These are phyloP conservation scores for Pythium chondricola DNA, from an alignment of 352 stramenopile species.

Conservation along the genomic window DNA sequence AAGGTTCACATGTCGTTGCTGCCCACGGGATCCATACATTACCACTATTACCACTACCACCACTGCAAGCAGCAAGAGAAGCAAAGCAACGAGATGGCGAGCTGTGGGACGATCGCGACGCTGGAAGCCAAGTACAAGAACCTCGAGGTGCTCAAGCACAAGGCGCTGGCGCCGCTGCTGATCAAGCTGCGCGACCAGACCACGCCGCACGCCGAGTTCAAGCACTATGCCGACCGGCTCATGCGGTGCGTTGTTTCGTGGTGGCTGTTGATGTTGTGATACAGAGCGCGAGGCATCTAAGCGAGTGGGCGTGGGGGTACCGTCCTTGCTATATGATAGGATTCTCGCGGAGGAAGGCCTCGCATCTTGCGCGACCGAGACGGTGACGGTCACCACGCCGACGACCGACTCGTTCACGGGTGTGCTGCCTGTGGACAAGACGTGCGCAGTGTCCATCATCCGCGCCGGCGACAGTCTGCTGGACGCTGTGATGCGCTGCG, in stretches of 20 bases:
- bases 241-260: conserved; percentile 39
- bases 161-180: conserved; percentile 51
- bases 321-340: conserved; percentile 23
- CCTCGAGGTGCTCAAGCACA: conserved; percentile 60
- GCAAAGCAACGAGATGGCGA: conserved; percentile 57
- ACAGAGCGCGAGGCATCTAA: too few species aligned
- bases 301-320: too few species aligned
- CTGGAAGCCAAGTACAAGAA: conserved; percentile 61
- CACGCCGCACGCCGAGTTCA: conserved; percentile 67
- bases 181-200: conserved; percentile 70
- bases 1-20: conserved; percentile 15
- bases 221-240: conserved; percentile 72
- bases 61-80: too few species aligned
- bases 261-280: neutral
- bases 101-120: conserved; percentile 27
- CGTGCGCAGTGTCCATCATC: conserved; percentile 94
- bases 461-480: conserved; percentile 88
- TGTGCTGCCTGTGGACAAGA: conserved; percentile 42
- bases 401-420: conserved; percentile 58
- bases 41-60: too few species aligned
- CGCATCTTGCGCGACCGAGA: conserved; percentile 50
- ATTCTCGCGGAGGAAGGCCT: conserved; percentile 71
- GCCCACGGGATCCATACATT: too few species aligned
- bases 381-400: conserved; percentile 53
- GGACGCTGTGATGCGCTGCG: conserved; percentile 85